Percentiles rank a stretch among this genome's conserved stretches.
Conservation (phyloP, 1,139 yeast genomes). For the Scheffersomyces lignicola region DNA sequence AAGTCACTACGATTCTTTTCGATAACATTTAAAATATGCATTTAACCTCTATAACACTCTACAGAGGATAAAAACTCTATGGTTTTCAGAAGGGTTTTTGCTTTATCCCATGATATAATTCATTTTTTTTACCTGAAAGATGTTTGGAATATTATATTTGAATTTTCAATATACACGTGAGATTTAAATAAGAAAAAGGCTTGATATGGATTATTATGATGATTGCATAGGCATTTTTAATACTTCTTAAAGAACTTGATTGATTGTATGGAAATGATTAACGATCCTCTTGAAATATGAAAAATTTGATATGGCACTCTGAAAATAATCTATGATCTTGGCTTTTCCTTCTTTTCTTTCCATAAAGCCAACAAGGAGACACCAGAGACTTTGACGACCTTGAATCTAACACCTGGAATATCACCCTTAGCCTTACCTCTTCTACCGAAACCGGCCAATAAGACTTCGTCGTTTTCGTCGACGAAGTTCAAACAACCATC, state of each 20-base stretch:
- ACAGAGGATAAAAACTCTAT: conserved; percentile 1
- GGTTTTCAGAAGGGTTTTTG: not conserved
- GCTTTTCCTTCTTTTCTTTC: conserved; percentile 99
- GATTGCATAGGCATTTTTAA: not conserved
- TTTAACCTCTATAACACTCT: too few relatives aligned
- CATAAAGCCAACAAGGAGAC: conserved; percentile 99
- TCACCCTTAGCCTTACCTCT: conserved; percentile 99
- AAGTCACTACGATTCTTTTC: too few relatives aligned
- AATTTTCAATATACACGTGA: conserved; percentile 2
- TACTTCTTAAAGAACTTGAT: not conserved
- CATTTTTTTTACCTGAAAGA: conserved; percentile 3
- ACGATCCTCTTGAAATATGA: not conserved
- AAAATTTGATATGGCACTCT: not conserved
- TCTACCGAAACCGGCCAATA: conserved; percentile 99
- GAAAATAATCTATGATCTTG: conserved; percentile 73
- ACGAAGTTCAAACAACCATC: conserved; percentile 99
- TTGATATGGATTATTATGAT: not conserved
- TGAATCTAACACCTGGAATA: conserved; percentile 99
- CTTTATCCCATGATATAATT: conserved; percentile 1
- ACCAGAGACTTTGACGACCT: conserved; percentile 99
- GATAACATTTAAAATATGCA: too few relatives aligned
- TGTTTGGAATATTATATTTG: conserved; percentile 1
- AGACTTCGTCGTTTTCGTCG: conserved; percentile 99
- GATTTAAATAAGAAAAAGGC: not conserved
- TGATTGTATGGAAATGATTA: not conserved